These are phyloP conservation scores for Pseudognaphalium luteoalbum DNA, from an alignment of 129 eudicot genomes.

Conservation along the genomic window DNA sequence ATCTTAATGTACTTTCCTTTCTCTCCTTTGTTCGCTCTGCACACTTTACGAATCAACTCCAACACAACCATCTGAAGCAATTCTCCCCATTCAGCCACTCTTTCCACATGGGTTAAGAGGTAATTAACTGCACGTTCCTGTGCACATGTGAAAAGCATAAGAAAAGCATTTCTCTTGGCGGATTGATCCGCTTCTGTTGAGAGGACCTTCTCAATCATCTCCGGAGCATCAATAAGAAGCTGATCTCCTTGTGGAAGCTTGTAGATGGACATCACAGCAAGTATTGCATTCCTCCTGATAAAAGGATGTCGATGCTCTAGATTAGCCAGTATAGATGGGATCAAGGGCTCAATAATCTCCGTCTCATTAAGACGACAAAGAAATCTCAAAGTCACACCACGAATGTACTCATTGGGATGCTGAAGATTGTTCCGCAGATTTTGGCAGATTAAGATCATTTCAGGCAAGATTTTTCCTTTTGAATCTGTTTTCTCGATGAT, in stretches of 20 bases:
- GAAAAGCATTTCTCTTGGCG: slow-evolving; percentile 93
- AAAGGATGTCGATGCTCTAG: slow-evolving; percentile 90
- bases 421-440: slow-evolving; percentile 84
- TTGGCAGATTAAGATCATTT: slow-evolving; percentile 97
- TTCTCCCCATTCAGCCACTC: slow-evolving; percentile 91
- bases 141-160: slow-evolving; percentile 91
- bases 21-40: slow-evolving; percentile 82
- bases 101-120: slow-evolving; percentile 77
- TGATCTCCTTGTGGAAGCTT: slow-evolving; percentile 97
- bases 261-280: slow-evolving; percentile 92
- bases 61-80: slow-evolving; percentile 90
- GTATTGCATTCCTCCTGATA: slow-evolving; percentile 92
- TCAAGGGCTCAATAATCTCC: slow-evolving; percentile 91
- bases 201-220: slow-evolving; percentile 84
- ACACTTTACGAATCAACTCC: slow-evolving; percentile 92
- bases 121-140: slow-evolving; percentile 91
- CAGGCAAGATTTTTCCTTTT: slow-evolving; percentile 75
- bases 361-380: slow-evolving; percentile 81
- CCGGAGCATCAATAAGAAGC: slow-evolving; percentile 91
- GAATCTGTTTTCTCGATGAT: slow-evolving; percentile 88
- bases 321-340: slow-evolving; percentile 76
- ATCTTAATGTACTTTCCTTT: slow-evolving; percentile 89
- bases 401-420: slow-evolving; percentile 91
- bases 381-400: slow-evolving; percentile 93
- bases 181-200: slow-evolving; percentile 85